Conservation (phyloP, 2,329 filamentous ascomycete genomes). For the Cladorrhinum sp. region DNA sequence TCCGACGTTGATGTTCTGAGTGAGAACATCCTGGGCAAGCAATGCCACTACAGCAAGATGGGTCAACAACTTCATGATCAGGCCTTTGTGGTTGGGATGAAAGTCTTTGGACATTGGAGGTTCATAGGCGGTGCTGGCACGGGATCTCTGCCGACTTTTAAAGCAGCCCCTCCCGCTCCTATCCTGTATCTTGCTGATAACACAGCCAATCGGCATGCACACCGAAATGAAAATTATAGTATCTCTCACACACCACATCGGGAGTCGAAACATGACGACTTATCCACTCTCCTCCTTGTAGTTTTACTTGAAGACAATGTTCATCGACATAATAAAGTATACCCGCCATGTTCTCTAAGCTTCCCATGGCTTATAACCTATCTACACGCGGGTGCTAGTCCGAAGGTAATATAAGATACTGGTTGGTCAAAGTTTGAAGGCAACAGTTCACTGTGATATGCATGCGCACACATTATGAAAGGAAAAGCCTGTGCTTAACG, state of each 20-base stretch:
- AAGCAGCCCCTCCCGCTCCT: neutral
- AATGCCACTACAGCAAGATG: neutral
- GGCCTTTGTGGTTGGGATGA: neutral
- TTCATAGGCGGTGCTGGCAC: neutral
- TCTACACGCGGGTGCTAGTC: too few relatives aligned
- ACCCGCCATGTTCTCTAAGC: too few relatives aligned
- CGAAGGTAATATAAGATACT: too few relatives aligned
- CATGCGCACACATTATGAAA: too few relatives aligned
- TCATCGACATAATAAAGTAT: too few relatives aligned
- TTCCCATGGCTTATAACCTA: too few relatives aligned
- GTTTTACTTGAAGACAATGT: too few relatives aligned
- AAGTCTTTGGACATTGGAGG: neutral
- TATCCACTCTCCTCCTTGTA: too few relatives aligned
- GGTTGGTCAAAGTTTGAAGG: too few relatives aligned
- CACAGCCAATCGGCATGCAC: neutral
- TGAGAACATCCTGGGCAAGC: neutral
- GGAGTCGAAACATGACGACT: too few relatives aligned
- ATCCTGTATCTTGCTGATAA: neutral
- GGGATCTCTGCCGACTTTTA: neutral
- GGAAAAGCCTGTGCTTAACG: too few relatives aligned
- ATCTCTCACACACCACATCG: neutral
- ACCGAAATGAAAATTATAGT: neutral
- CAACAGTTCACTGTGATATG: too few relatives aligned
- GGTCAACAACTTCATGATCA: neutral
- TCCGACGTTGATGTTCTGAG: slow-evolving; percentile 5